Conservation (phyloP, 1,284 basidiomycete genomes). For the Butyriboletus appendiculatus region DNA sequence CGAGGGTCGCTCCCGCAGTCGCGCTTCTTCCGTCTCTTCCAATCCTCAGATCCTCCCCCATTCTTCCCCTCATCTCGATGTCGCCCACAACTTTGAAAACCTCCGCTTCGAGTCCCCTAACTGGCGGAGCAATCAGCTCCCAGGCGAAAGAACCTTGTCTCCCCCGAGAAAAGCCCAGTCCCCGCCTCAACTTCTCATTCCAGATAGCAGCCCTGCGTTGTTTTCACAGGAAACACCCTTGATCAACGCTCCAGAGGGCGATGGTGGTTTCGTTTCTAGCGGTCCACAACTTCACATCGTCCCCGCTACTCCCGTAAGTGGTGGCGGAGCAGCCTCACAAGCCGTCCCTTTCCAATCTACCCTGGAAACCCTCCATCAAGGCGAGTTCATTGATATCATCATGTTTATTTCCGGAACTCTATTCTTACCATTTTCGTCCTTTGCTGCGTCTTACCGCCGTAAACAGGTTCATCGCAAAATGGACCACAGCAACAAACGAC, state of each 20-base stretch:
- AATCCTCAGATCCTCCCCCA: conserved; percentile 39
- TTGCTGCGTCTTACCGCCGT: conserved; percentile 27
- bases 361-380: conserved; percentile 49
- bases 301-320: conserved; percentile 76
- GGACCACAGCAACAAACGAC: conserved; percentile 35
- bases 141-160: conserved; percentile 42
- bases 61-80: conserved; percentile 54
- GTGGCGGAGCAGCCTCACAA: conserved; percentile 50
- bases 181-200: conserved; percentile 70
- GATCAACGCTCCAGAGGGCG: conserved; percentile 68
- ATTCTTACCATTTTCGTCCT: conserved; percentile 30
- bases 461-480: conserved; percentile 33
- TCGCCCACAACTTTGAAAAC: conserved; percentile 58
- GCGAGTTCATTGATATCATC: conserved; percentile 41
- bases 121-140: conserved; percentile 53
- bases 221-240: conserved; percentile 44
- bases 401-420: conserved; percentile 35
- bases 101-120: conserved; percentile 64
- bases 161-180: conserved; percentile 59
- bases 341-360: conserved; percentile 51
- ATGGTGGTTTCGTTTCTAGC: conserved; percentile 46
- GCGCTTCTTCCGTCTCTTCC: conserved; percentile 68
- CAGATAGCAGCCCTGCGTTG: conserved; percentile 42
- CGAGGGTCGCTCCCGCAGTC: conserved; percentile 49
- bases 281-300: conserved; percentile 73